These are phyloP conservation scores for Metschnikowia cubensis DNA, from an alignment of 805 yeast species.

Conservation along the genomic window DNA sequence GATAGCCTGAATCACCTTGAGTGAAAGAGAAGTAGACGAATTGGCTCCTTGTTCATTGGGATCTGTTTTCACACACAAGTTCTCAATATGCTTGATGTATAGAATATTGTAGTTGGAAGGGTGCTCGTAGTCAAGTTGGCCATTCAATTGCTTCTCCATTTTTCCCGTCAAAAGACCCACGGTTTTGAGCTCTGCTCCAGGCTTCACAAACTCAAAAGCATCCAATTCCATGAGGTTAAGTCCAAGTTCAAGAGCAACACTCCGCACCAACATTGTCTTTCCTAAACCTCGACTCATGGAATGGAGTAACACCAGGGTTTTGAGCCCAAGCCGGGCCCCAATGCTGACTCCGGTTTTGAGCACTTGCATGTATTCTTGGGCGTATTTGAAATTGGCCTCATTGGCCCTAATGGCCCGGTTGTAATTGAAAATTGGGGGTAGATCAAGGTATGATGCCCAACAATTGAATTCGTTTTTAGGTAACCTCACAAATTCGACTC, in stretches of 20 bases:
- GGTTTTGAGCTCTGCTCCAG: slow-evolving; percentile 73
- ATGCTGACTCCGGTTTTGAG: slow-evolving; percentile 46
- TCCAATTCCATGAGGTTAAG: slow-evolving; percentile 65
- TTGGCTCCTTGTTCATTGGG: slow-evolving; percentile 47
- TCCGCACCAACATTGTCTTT: slow-evolving; percentile 59
- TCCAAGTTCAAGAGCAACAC: slow-evolving; percentile 57
- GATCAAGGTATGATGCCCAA: slow-evolving; percentile 46
- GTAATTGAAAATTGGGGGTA: slow-evolving; percentile 42
- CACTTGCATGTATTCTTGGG: slow-evolving; percentile 47
- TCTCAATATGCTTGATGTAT: slow-evolving; percentile 69
- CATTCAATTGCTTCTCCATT: slow-evolving; percentile 48
- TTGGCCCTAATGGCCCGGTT: slow-evolving; percentile 15
- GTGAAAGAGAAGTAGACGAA: slow-evolving; percentile 40
- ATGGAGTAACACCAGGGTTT: slow-evolving; percentile 60
- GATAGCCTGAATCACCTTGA: slow-evolving; percentile 56
- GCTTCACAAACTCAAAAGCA: slow-evolving; percentile 59
- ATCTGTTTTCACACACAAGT: slow-evolving; percentile 62
- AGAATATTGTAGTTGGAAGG: slow-evolving; percentile 40
- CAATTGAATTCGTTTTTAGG: slow-evolving; percentile 33
- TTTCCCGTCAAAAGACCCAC: slow-evolving; percentile 75
- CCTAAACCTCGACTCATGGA: slow-evolving; percentile 79
- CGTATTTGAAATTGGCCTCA: slow-evolving; percentile 43
- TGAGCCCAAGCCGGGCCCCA: slow-evolving; percentile 37
- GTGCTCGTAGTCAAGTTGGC: slow-evolving; percentile 37
- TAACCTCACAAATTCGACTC: slow-evolving; percentile 41